Evolutionary conservation across 768 basidiomycete genomes (phyloP).

Genomic region (Kwoniella mangroviensis): DNA sequence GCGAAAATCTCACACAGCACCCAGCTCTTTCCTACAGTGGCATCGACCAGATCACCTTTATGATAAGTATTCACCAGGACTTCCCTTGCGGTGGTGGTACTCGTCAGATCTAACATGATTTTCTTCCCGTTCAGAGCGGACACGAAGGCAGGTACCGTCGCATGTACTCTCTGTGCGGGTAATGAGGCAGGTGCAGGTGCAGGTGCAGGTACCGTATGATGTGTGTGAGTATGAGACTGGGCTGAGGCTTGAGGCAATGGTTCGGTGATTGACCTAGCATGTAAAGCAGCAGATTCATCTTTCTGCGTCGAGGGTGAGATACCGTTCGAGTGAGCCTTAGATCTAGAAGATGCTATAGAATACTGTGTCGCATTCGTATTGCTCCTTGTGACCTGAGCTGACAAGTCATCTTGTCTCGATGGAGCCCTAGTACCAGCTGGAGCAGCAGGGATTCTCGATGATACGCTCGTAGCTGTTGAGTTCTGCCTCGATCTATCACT

Average conservation of each 20-base stretch:
- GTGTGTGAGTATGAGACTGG: constrained; percentile 1
- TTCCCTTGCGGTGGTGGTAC: constrained; percentile 72
- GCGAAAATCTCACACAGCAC: constrained; percentile 89
- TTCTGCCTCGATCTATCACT: constrained; percentile 21
- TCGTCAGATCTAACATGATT: constrained; percentile 71
- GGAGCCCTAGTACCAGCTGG: constrained; percentile 16
- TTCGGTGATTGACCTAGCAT: constrained; percentile 26
- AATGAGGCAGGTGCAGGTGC: background rate
- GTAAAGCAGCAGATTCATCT: constrained; percentile 19
- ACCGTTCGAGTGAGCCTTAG: constrained; percentile 18
- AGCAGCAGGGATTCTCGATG: constrained; percentile 12
- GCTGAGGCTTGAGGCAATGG: constrained; percentile 17
- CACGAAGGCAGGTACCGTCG: constrained; percentile 30
- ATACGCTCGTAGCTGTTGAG: constrained; percentile 15
- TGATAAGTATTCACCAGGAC: constrained; percentile 70
- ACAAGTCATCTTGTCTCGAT: constrained; percentile 22
- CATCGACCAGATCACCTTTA: constrained; percentile 67
- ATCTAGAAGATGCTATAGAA: constrained; percentile 18
- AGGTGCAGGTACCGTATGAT: constrained; percentile 1
- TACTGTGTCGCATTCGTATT: constrained; percentile 31
- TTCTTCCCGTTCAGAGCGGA: constrained; percentile 34
- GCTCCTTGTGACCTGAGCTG: constrained; percentile 25
- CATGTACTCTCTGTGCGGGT: background rate
- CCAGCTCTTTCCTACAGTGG: constrained; percentile 68
- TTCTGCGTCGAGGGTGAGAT: constrained; percentile 2